Evolutionary conservation across 345 rosid species (phyloP).

Genomic region (Eutrema japonicum): DNA sequence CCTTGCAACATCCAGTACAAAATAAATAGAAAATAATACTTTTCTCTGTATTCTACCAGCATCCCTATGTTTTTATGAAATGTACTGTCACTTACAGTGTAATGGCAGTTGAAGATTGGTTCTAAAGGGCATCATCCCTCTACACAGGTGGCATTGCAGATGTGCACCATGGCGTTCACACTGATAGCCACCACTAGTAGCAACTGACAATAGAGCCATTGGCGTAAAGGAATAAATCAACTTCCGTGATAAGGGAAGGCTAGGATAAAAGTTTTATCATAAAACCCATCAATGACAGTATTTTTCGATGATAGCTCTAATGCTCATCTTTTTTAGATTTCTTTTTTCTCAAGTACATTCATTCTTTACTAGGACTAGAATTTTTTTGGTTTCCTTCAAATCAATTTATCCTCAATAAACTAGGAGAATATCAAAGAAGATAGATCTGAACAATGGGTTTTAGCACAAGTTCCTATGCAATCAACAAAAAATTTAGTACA

Average conservation of each 20-base stretch:
- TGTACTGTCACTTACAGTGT: conserved; percentile 64
- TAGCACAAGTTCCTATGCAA: conserved; percentile 4
- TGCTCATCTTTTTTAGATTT: not conserved
- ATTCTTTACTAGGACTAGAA: not conserved
- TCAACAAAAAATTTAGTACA: not conserved
- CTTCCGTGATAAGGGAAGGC: not conserved
- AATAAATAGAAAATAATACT: not conserved
- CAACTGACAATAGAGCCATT: conserved; percentile 47
- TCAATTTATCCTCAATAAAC: not conserved
- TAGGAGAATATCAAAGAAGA: conserved; percentile 3
- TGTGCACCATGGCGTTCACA: conserved; percentile 70
- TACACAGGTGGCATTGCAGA: conserved; percentile 80
- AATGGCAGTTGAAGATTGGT: conserved; percentile 62
- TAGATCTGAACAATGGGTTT: conserved; percentile 11
- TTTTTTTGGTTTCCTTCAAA: not conserved
- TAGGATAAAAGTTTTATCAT: not conserved
- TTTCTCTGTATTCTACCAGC: not conserved
- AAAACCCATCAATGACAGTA: not conserved
- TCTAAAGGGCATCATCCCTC: conserved; percentile 90
- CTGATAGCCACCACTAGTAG: conserved; percentile 58
- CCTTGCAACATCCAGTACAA: not conserved
- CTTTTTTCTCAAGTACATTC: not conserved
- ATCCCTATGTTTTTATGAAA: not conserved
- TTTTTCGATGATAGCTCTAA: not conserved
- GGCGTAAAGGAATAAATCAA: conserved; percentile 13